Base-by-base conservation (phyloP, 805 yeast genomes). In the Cyberlindnera suaveolens region DNA sequence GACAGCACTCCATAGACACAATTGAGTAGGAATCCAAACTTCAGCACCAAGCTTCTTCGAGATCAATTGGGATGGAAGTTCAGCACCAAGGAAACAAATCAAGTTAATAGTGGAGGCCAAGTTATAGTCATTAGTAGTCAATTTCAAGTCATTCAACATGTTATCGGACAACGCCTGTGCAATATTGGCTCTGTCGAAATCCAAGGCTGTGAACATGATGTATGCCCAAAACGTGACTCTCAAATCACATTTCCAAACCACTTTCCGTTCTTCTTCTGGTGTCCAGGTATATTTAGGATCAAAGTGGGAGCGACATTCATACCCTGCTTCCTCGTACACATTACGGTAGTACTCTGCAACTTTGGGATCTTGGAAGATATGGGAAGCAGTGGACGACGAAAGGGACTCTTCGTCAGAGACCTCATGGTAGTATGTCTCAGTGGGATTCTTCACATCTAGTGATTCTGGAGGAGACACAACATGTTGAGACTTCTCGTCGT, bases 11-110 rank as follows among this genome's bases (percentile, higher is more conserved):
- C 87, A 81, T 1, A 69, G 46, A 18, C 65, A 51, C 58, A 80
- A 70, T 53, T 80, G 84, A 33, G 67, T 60, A 3, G 85, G 85
- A 47, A 80, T 74, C 75, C 82, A 78, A 20, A 67, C 51, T 52
- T 80, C 85, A 4, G 83, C 75, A 13, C 87, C 88, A 31, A 81
- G 41, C 41, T 67, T 69, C 58, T 82, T 80, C n/a, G 83, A 74
- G 29, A 81, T 65, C 49, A 81, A 64, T 54, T 81, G 85, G 3
- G 85, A 78, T 0, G 87, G 87, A 11, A 81, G 58, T 57, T 82
- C 87, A 15, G 82, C 75, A 18, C 63, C 52, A 40, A 80, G 57
- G 53, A 82, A 81, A 37, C 74, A 65, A 6, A 77, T 64, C 46
- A 68, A 64, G 51, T 73, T 73, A 34, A 81, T 66, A 4, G 82